A percentile compares a stretch with the other conserved stretches of the same genome.
Evolutionary conservation across 108 stramenopile species (phyloP).

Genomic region (Cyclostephanos invisitatus): DNA sequence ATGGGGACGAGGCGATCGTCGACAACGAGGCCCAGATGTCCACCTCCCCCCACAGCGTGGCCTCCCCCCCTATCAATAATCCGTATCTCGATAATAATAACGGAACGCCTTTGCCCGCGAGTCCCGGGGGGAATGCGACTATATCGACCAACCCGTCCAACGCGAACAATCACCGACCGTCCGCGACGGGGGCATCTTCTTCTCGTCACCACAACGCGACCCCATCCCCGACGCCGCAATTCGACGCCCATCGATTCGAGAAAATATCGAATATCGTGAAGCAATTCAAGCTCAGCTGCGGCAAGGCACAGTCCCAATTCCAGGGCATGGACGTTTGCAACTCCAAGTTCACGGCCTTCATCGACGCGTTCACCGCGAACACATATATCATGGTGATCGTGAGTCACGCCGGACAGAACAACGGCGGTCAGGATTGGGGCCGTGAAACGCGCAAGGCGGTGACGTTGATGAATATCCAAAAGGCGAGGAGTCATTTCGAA

Average conservation of each 20-base stretch:
- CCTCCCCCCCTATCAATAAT: slow-evolving; percentile 25
- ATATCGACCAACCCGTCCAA: slow-evolving; percentile 1
- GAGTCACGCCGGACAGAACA: slow-evolving; percentile 57
- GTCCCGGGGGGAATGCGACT: slow-evolving; percentile 7
- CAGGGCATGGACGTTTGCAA: slow-evolving; percentile 97
- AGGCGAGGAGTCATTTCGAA: slow-evolving; percentile 92
- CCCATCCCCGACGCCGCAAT: slow-evolving; percentile 62
- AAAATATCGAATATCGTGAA: slow-evolving; percentile 99
- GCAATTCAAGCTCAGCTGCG: slow-evolving; percentile 97
- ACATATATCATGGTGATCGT: slow-evolving; percentile 99
- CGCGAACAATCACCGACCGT: slow-evolving; percentile 10
- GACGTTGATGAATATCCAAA: slow-evolving; percentile 91
- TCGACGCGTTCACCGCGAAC: slow-evolving; percentile 95
- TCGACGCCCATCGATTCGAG: slow-evolving; percentile 99
- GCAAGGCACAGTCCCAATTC: slow-evolving; percentile 94
- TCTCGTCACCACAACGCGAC: slow-evolving; percentile 12
- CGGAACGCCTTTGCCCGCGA: not conserved
- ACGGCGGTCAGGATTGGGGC: slow-evolving; percentile 31
- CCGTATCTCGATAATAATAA: slow-evolving; percentile 7
- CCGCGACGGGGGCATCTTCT: slow-evolving; percentile 5
- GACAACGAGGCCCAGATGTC: slow-evolving; percentile 28
- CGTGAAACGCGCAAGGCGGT: slow-evolving; percentile 78
- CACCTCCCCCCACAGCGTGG: slow-evolving; percentile 26
- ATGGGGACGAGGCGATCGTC: slow-evolving; percentile 3
- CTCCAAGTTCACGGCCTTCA: slow-evolving; percentile 88